Evolutionary conservation across 2,329 filamentous ascomycete genomes (phyloP).

Genomic region (Sarocladiaceae sp.): DNA sequence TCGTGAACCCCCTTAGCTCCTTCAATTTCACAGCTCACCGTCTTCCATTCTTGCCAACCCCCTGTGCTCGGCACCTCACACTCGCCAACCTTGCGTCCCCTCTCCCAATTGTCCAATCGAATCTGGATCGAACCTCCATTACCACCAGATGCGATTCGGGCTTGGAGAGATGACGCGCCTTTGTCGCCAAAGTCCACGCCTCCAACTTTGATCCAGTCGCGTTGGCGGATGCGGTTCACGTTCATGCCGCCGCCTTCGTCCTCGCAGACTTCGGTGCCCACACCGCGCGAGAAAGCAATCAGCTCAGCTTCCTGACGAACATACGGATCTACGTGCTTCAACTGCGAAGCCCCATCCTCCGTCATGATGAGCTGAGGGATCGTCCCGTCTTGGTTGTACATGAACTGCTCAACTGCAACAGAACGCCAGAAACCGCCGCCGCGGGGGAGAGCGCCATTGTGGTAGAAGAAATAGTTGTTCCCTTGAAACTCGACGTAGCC

Average conservation of each 20-base stretch:
- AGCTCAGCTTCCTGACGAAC: constrained; percentile 21
- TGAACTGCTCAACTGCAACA: constrained; percentile 21
- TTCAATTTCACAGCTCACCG: constrained; percentile 15
- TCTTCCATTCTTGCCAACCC: constrained; percentile 18
- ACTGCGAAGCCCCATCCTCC: constrained; percentile 19
- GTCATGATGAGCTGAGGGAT: constrained; percentile 23
- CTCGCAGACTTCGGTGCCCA: constrained; percentile 16
- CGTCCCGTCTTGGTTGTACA: constrained; percentile 20
- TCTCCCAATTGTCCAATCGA: constrained; percentile 18
- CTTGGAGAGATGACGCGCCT: constrained; percentile 18
- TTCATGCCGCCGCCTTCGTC: constrained; percentile 19
- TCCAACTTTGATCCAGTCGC: constrained; percentile 25
- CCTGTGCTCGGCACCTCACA: constrained; percentile 21
- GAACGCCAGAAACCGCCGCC: constrained; percentile 21
- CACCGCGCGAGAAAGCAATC: constrained; percentile 20
- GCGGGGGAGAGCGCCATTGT: constrained; percentile 23
- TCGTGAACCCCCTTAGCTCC: constrained; percentile 17
- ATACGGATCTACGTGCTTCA: constrained; percentile 21
- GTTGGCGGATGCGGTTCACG: constrained; percentile 20
- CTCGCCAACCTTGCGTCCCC: constrained; percentile 19
- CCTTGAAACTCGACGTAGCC: constrained; percentile 22
- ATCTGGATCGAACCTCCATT: constrained; percentile 21
- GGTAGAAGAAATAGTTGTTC: constrained; percentile 25
- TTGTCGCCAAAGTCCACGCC: constrained; percentile 22
- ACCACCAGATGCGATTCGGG: constrained; percentile 19